Evolutionary conservation across 495 filamentous ascomycete genomes (phyloP).

Genomic region (Penicillium pulvis): DNA sequence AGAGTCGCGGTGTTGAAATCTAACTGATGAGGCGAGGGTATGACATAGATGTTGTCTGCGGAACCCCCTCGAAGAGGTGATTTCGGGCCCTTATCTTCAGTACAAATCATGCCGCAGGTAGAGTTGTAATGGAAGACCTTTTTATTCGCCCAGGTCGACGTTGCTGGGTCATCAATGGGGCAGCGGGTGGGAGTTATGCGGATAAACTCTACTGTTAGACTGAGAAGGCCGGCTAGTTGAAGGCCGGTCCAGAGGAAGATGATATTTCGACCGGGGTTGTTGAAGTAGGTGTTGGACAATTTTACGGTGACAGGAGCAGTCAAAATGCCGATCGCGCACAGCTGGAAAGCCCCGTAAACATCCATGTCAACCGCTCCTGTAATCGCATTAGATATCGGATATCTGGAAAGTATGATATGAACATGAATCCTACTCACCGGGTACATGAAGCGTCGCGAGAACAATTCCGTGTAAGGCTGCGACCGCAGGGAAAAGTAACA

Average conservation of each 20-base stretch:
- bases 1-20: slow-evolving; percentile 57
- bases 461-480: slow-evolving; percentile 62
- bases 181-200: slow-evolving; percentile 44
- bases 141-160: slow-evolving; percentile 30
- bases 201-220: slow-evolving; percentile 61
- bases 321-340: slow-evolving; percentile 62
- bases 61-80: slow-evolving; percentile 52
- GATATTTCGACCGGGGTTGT: slow-evolving; percentile 58
- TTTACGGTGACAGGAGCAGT: slow-evolving; percentile 59
- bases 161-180: slow-evolving; percentile 38
- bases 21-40: slow-evolving; percentile 51
- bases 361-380: slow-evolving; percentile 64
- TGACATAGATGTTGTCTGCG: slow-evolving; percentile 56
- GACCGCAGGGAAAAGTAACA: slow-evolving; percentile 60
- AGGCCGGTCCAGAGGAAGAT: slow-evolving; percentile 63
- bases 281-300: slow-evolving; percentile 60
- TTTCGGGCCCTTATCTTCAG: slow-evolving; percentile 35
- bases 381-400: neutral
- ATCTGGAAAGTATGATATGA: neutral
- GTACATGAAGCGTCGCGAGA: slow-evolving; percentile 52
- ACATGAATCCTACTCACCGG: slow-evolving; percentile 41
- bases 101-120: slow-evolving; percentile 42
- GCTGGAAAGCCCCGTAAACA: slow-evolving; percentile 63
- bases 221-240: slow-evolving; percentile 57
- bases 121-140: slow-evolving; percentile 33